phyloP scores from a whole-genome alignment of 129 eudicot genomes.

The Lonicera japonica region DNA sequence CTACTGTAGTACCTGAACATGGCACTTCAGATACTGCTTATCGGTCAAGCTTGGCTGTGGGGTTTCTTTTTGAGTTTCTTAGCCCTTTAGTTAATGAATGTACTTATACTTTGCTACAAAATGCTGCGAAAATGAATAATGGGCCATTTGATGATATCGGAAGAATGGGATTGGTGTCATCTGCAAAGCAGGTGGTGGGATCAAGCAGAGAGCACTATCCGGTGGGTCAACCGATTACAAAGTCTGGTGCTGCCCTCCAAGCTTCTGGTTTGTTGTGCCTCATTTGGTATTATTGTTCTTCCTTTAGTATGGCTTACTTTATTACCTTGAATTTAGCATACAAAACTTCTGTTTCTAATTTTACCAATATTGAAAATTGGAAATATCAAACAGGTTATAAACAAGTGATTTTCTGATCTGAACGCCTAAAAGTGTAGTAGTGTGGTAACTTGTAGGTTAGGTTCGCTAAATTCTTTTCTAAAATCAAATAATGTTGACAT shows the following conservation, averaged over 20 bases:
- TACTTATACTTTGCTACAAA: constrained; percentile 4
- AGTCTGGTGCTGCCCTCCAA: constrained; percentile 79
- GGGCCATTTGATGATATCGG: constrained; percentile 10
- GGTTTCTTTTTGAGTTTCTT: constrained; percentile 75
- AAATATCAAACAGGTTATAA: too few species aligned
- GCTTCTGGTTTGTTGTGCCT: constrained; percentile 72
- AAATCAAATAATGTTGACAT: too few species aligned
- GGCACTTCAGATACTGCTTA: constrained; percentile 62
- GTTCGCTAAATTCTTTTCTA: too few species aligned
- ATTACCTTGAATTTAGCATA: too few species aligned
- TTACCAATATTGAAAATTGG: too few species aligned
- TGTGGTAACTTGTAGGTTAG: too few species aligned
- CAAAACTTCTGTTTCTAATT: too few species aligned
- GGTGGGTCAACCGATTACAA: constrained; percentile 70
- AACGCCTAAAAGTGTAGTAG: too few species aligned
- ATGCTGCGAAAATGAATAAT: too few species aligned
- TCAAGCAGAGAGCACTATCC: constrained; percentile 64
- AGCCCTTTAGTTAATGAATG: constrained; percentile 24
- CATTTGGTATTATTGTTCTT: background rate
- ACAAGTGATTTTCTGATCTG: too few species aligned
- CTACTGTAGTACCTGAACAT: too few species aligned
- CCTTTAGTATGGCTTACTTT: too few species aligned
- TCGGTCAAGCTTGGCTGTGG: constrained; percentile 70
- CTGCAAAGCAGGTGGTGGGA: constrained; percentile 67
- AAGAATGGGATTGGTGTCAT: constrained; percentile 35